These are phyloP conservation scores for Fusarium chlamydosporum DNA, from an alignment of 2,329 filamentous ascomycete species.

Conservation along the genomic window DNA sequence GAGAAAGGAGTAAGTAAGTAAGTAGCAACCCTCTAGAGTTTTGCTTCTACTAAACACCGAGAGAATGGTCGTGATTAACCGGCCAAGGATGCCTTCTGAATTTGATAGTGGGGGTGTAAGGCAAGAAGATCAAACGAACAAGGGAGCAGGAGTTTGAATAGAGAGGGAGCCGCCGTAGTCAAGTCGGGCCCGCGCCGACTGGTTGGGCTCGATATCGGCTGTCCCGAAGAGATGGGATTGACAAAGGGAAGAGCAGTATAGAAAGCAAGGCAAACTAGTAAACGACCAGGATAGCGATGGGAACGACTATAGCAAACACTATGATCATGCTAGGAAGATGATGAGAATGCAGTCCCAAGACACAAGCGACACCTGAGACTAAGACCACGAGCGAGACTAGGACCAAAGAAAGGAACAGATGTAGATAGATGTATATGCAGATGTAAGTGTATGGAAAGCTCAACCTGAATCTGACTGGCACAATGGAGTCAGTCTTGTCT, in stretches of 20 bases:
- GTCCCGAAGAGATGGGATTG: slow-evolving; percentile 47
- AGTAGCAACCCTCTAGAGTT: slow-evolving; percentile 38
- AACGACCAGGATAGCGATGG: neutral
- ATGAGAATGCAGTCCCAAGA: slow-evolving; percentile 26
- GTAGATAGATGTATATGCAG: slow-evolving; percentile 19
- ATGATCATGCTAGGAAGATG: slow-evolving; percentile 18
- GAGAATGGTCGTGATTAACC: slow-evolving; percentile 40
- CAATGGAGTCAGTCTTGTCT: slow-evolving; percentile 36
- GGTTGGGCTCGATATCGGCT: slow-evolving; percentile 42
- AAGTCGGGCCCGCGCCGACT: slow-evolving; percentile 49
- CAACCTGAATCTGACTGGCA: slow-evolving; percentile 38
- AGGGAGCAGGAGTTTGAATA: slow-evolving; percentile 41
- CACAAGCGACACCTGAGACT: slow-evolving; percentile 18
- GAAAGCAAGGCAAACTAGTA: slow-evolving; percentile 18
- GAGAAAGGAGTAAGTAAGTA: slow-evolving; percentile 36
- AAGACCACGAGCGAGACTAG: slow-evolving; percentile 17
- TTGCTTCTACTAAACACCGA: slow-evolving; percentile 35
- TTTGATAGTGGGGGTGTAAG: slow-evolving; percentile 41
- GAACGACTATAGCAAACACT: slow-evolving; percentile 16
- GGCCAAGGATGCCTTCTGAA: slow-evolving; percentile 22
- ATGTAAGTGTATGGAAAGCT: slow-evolving; percentile 16
- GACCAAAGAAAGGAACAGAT: slow-evolving; percentile 29
- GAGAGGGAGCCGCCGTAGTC: slow-evolving; percentile 37
- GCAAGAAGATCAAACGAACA: slow-evolving; percentile 42
- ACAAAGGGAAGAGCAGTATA: slow-evolving; percentile 44